These are phyloP conservation scores for Aspergillus cavernicola DNA, from an alignment of 495 filamentous ascomycete genomes.

Conservation along the genomic window DNA sequence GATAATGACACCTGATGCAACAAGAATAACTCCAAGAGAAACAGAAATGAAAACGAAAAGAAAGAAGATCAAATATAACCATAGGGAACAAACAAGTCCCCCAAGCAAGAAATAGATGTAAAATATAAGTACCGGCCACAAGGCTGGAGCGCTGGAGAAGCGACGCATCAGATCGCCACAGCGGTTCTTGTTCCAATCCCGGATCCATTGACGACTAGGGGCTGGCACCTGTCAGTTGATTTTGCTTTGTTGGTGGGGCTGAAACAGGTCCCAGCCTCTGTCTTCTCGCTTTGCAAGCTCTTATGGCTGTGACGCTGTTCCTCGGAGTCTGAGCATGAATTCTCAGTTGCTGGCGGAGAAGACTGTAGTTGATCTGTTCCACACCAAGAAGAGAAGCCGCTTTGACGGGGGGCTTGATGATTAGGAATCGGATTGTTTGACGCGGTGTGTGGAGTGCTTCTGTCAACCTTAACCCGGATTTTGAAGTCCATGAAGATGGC, in stretches of 20 bases:
- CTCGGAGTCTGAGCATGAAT: constrained; percentile 1
- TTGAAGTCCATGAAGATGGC: constrained; percentile 29
- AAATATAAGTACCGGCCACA: no score
- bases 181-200: constrained; percentile 17
- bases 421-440: background rate
- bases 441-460: constrained; percentile 4
- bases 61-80: background rate
- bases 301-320: background rate
- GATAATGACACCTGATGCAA: no score
- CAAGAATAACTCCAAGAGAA: no score
- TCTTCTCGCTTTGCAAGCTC: background rate
- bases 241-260: background rate
- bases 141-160: background rate
- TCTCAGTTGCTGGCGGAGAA: background rate
- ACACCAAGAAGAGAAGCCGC: background rate
- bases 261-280: background rate
- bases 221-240: constrained; percentile 20
- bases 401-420: background rate
- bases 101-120: background rate
- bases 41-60: no score
- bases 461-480: constrained; percentile 29
- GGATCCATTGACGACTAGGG: constrained; percentile 41
- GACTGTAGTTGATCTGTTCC: background rate
- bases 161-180: constrained; percentile 9
- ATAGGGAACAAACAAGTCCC: background rate